phyloP scores from a whole-genome alignment of 192 early-diverging fungal genomes.

The Backusella morwellensis region DNA sequence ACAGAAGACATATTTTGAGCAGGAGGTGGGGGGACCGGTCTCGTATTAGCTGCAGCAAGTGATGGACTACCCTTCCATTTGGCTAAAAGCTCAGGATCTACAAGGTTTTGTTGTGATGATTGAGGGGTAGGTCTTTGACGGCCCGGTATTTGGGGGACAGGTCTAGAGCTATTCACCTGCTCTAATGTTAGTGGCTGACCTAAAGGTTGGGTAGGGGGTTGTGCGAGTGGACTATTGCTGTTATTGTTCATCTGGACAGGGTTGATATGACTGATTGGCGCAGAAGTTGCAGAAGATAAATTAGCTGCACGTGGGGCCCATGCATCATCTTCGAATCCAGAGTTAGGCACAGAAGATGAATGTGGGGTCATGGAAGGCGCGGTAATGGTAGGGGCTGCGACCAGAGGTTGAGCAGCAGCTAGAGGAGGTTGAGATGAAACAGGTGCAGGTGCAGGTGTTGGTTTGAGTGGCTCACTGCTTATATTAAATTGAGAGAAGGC shows the following conservation, averaged over 20 bases:
- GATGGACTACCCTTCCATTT: conserved; percentile 27
- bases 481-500: conserved; percentile 5
- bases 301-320: conserved; percentile 44
- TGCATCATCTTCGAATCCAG: conserved; percentile 56
- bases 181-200: background rate
- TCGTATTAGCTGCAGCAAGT: conserved; percentile 14
- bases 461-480: conserved; percentile 23
- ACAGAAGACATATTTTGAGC: background rate
- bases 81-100: conserved; percentile 10
- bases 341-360: background rate
- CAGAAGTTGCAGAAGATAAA: conserved; percentile 8
- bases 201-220: background rate
- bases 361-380: background rate
- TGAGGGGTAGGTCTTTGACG: background rate
- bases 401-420: background rate
- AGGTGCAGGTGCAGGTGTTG: conserved; percentile 30
- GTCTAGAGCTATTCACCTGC: background rate
- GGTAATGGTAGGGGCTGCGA: background rate
- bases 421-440: conserved; percentile 22
- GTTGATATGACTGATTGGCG: background rate
- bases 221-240: background rate
- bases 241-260: background rate
- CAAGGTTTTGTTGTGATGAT: background rate
- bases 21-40: conserved; percentile 12
- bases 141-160: background rate